Base-by-base conservation (phyloP, 2,329 filamentous ascomycete species). In the Alternaria arborescens region DNA sequence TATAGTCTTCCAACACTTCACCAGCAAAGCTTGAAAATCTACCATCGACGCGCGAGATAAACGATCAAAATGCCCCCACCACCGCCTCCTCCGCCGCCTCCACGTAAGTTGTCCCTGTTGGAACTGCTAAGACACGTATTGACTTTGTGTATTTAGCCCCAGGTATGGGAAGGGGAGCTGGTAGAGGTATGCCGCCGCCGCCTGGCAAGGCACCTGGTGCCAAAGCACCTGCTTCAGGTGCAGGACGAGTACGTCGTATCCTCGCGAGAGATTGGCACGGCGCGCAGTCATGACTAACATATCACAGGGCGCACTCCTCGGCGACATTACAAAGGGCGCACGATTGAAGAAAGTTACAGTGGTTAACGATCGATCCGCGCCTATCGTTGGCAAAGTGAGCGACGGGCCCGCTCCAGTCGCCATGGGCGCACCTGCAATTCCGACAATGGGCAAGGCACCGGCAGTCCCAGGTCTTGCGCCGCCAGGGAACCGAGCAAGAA, bases 311-410 rank as follows among this genome's bases (percentile, higher is more conserved):
- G 94, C 94, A 55, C 85, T 99, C 36, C 87, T 98, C 44, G 86
- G 88, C 73, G 94, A 98, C 79, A 99, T 99, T 70, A 83, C 84
- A 68, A 97, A 96, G 79, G 95, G 94, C 66, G 85, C 82, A 68
- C 82, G 83, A 62, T 84, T 98, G 60, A 97, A 91, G 80, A 97
- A 97, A 79, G 85, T 83, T 56, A 75, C 92, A 32, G 89, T 93
- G 57, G 92, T 94, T 69, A 97, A 98, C 80, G 94, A 98, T 79
- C 89, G 94, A 78, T 97, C 94, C 22, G 92, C 92, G 8, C 94
- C 94, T 0, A 71, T 86, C 52, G 78, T 97, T 58, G 86, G 80
- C 61, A 87, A 86, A 56, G 72, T 83, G 52, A 83, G 84, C 53
- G 82, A 85, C 52, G 83, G 83, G 32, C 85, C 86, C 12, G 85